phyloP scores from a whole-genome alignment of 352 stramenopile genomes.

The Chrysophaeum taylorii region DNA sequence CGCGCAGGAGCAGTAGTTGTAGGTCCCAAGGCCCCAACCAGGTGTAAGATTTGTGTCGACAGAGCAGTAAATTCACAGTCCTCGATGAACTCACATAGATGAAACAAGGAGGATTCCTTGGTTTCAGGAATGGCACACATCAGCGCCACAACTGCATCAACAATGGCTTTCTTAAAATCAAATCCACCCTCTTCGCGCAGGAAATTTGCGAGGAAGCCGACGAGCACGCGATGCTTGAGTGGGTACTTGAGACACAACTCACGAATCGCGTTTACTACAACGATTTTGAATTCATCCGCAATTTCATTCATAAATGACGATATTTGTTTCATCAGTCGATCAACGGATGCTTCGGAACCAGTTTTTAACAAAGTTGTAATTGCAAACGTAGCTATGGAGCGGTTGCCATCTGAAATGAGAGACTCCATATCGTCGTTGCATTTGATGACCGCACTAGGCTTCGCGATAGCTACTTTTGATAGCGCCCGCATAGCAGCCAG shows the following conservation, averaged over 20 bases:
- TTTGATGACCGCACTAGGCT: slow-evolving; percentile 87
- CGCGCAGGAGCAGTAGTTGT: slow-evolving; percentile 78
- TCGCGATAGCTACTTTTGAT: slow-evolving; percentile 56
- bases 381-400: slow-evolving; percentile 92
- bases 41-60: slow-evolving; percentile 83
- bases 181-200: slow-evolving; percentile 91
- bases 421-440: slow-evolving; percentile 98
- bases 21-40: slow-evolving; percentile 85
- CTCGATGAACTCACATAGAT: slow-evolving; percentile 99
- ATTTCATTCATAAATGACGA: slow-evolving; percentile 97
- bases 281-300: slow-evolving; percentile 99
- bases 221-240: slow-evolving; percentile 88
- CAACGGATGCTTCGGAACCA: slow-evolving; percentile 84
- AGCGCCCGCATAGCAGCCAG: slow-evolving; percentile 94
- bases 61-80: slow-evolving; percentile 82
- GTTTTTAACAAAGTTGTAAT: slow-evolving; percentile 99
- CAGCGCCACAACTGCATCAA: slow-evolving; percentile 89
- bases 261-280: slow-evolving; percentile 90
- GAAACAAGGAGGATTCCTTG: slow-evolving; percentile 87
- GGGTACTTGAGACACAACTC: slow-evolving; percentile 96
- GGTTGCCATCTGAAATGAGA: slow-evolving; percentile 90
- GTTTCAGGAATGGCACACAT: slow-evolving; percentile 91
- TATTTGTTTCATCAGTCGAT: slow-evolving; percentile 92
- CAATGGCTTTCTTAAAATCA: slow-evolving; percentile 98
- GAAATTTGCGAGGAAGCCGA: slow-evolving; percentile 96